phyloP scores from a whole-genome alignment of 257 asterid genomes.

The Jacaranda mimosifolia region DNA sequence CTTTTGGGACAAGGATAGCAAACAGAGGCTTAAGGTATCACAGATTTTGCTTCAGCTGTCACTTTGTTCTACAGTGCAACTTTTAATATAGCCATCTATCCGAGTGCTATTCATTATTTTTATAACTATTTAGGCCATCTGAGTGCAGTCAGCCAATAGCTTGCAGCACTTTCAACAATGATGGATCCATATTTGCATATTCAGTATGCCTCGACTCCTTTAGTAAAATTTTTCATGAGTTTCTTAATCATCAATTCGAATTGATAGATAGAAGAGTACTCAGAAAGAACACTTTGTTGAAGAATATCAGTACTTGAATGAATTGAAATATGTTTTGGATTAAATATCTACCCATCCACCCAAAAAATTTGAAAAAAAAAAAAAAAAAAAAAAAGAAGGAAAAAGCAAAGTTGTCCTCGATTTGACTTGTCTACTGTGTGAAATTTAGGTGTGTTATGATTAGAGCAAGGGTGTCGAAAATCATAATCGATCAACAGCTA shows the following conservation, averaged over 20 bases:
- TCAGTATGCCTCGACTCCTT: constrained; percentile 56
- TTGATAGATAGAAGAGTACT: constrained; percentile 9
- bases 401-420: neutral
- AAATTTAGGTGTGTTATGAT: constrained; percentile 81
- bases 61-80: constrained; percentile 13
- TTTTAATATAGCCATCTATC: neutral
- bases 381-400: too few species aligned
- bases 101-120: constrained; percentile 18
- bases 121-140: constrained; percentile 64
- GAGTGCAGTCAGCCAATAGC: constrained; percentile 87
- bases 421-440: constrained; percentile 6
- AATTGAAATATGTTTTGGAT: neutral
- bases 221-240: constrained; percentile 24
- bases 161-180: constrained; percentile 84
- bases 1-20: constrained; percentile 99
- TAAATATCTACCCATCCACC: neutral
- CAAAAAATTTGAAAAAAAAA: too few species aligned
- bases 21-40: constrained; percentile 91
- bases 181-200: constrained; percentile 89
- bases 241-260: neutral
- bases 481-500: constrained; percentile 89
- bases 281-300: neutral
- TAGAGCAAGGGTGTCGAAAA: constrained; percentile 99
- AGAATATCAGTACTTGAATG: neutral
- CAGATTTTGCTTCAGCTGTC: constrained; percentile 24